Percentiles rank a stretch among this genome's conserved stretches.
Conservation (phyloP, 164 flowering plant species). For the Hamamelis virginiana region DNA sequence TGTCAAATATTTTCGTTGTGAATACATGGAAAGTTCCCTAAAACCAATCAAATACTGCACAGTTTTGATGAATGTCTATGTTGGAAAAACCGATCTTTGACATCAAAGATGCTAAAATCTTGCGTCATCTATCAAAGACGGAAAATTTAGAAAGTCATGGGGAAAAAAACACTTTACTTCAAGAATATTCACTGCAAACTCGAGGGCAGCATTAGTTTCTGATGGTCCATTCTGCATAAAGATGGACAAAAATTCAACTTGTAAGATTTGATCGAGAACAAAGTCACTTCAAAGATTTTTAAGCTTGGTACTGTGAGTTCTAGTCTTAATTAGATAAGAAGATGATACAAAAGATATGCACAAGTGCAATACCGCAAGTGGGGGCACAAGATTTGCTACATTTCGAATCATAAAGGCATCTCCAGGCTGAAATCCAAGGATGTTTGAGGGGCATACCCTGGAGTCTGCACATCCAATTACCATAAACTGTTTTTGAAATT, state of each 20-base stretch:
- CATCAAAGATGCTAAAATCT: not conserved
- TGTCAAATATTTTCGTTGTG: too few species aligned
- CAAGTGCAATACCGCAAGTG: conserved; percentile 35
- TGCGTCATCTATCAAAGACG: not conserved
- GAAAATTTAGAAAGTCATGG: too few species aligned
- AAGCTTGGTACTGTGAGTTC: not conserved
- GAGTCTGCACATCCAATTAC: conserved; percentile 44
- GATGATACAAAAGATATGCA: too few species aligned
- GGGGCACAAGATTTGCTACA: conserved; percentile 39
- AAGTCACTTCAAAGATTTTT: not conserved
- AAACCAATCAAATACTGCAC: not conserved
- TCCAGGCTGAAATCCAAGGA: conserved; percentile 39
- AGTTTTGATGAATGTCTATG: not conserved
- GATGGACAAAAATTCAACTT: not conserved
- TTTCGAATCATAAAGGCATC: conserved; percentile 40
- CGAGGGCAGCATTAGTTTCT: conserved; percentile 89
- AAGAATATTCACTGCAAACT: conserved; percentile 80
- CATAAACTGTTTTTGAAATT: conserved; percentile 36
- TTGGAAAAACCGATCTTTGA: not conserved
- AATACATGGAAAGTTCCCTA: too few species aligned
- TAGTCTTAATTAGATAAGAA: not conserved
- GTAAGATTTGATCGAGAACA: not conserved
- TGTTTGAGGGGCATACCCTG: conserved; percentile 36
- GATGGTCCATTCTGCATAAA: conserved; percentile 68
- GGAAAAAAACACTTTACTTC: conserved; percentile 40